phyloP scores from a whole-genome alignment of 257 asterid genomes.

The Capsicum pubescens region DNA sequence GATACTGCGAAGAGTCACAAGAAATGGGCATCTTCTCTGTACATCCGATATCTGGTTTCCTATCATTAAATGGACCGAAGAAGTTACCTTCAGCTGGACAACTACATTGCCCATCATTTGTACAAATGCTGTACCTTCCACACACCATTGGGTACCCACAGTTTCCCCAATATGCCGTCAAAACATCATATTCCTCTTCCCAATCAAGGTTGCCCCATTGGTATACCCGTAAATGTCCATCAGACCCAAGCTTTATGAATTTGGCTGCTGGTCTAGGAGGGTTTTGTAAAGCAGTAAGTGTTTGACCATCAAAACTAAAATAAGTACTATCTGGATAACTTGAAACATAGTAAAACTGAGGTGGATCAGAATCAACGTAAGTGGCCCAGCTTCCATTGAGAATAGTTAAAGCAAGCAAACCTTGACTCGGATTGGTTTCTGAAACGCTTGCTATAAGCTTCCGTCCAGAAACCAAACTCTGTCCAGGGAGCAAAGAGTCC shows the following conservation, averaged over 20 bases:
- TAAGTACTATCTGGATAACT: background rate
- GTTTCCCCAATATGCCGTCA: background rate
- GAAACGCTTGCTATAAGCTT: conserved; percentile 17
- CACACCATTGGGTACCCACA: conserved; percentile 21
- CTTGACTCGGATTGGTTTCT: background rate
- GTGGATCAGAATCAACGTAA: background rate
- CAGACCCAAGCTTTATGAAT: background rate
- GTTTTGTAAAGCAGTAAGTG: background rate
- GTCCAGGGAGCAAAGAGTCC: conserved; percentile 11
- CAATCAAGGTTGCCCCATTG: background rate
- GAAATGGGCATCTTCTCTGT: background rate
- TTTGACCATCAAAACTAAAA: background rate
- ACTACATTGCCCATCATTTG: background rate
- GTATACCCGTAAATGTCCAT: conserved; percentile 19
- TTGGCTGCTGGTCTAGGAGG: background rate
- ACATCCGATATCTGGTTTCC: background rate
- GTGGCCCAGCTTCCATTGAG: background rate
- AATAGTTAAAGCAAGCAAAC: background rate
- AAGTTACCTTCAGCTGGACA: conserved; percentile 11
- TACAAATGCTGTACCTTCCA: background rate
- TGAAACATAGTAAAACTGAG: background rate
- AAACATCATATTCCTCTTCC: background rate
- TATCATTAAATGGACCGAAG: background rate
- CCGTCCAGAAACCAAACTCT: conserved; percentile 2
- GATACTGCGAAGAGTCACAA: background rate